Conservation (phyloP, 2,329 filamentous ascomycete genomes). For the Epichloe glyceriae region DNA sequence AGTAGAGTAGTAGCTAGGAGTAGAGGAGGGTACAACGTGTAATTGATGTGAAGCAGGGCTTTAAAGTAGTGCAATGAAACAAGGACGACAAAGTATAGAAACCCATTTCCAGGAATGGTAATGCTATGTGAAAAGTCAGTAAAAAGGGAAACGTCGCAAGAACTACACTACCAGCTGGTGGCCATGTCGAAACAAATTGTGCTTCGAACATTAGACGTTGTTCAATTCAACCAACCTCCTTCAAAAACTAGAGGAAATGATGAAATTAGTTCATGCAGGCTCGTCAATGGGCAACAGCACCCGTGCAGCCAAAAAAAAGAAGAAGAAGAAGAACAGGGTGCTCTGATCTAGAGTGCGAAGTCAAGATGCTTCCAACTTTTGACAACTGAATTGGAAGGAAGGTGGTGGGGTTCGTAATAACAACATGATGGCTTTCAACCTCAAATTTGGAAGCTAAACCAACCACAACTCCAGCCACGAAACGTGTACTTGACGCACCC, state of each 20-base stretch:
- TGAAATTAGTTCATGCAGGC: not conserved
- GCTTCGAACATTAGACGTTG: not conserved
- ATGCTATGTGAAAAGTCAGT: not conserved
- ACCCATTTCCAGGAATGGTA: not conserved
- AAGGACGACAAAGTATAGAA: not conserved
- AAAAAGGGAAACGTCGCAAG: not conserved
- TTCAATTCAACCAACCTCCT: not conserved
- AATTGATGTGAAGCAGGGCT: not conserved
- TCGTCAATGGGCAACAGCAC: not conserved
- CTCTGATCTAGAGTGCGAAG: not conserved
- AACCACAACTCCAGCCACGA: not conserved
- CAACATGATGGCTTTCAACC: not conserved
- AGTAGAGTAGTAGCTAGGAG: slow-evolving; percentile 32
- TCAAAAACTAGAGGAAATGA: too few species aligned
- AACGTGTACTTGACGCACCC: not conserved
- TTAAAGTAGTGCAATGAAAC: not conserved
- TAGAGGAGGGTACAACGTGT: not conserved
- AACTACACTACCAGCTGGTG: not conserved
- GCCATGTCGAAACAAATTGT: not conserved
- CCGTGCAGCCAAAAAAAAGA: not conserved
- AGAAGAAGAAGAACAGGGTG: not conserved
- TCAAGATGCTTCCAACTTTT: not conserved
- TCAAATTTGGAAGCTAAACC: not conserved
- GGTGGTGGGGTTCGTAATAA: not conserved
- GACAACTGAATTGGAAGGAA: not conserved